Conservation (phyloP, 2,329 filamentous ascomycete species). For the Ophiostoma pallidulum region DNA sequence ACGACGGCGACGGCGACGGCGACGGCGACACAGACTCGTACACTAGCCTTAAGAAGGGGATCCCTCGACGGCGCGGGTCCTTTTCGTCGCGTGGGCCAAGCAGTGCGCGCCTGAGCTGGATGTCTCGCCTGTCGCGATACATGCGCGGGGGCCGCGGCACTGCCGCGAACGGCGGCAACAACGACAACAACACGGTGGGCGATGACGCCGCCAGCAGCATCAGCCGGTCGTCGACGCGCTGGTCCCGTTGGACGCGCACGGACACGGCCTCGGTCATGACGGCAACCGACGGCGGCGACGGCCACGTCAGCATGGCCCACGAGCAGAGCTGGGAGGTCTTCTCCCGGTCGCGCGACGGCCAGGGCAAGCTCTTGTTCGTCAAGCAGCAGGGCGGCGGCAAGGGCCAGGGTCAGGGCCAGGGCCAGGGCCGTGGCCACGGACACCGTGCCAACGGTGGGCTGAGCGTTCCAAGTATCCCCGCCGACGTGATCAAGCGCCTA, state of each 20-base stretch:
- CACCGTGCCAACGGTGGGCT: not conserved
- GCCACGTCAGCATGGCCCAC: not conserved
- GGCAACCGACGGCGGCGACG: not conserved
- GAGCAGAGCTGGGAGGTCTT: constrained; percentile 15
- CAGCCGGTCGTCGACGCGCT: constrained; percentile 11
- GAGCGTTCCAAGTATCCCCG: not conserved
- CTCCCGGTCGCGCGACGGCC: constrained; percentile 8
- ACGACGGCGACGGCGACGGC: not conserved
- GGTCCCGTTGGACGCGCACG: constrained; percentile 14
- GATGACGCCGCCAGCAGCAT: not conserved
- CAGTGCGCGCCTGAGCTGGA: constrained; percentile 14
- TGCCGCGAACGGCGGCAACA: not conserved
- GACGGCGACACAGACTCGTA: constrained; percentile 1
- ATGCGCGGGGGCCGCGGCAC: constrained; percentile 9
- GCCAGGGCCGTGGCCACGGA: not conserved
- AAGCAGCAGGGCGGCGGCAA: not conserved
- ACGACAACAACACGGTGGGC: not conserved
- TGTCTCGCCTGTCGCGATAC: constrained; percentile 15
- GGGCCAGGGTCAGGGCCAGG: not conserved
- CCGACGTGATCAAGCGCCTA: not conserved
- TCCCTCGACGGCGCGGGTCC: not conserved
- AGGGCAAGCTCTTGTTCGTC: not conserved
- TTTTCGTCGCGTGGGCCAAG: not conserved
- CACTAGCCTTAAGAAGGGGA: constrained; percentile 2
- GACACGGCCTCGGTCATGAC: constrained; percentile 5